These are phyloP conservation scores for Lachancea meyersii DNA, from an alignment of 805 yeast genomes.

Conservation along the genomic window DNA sequence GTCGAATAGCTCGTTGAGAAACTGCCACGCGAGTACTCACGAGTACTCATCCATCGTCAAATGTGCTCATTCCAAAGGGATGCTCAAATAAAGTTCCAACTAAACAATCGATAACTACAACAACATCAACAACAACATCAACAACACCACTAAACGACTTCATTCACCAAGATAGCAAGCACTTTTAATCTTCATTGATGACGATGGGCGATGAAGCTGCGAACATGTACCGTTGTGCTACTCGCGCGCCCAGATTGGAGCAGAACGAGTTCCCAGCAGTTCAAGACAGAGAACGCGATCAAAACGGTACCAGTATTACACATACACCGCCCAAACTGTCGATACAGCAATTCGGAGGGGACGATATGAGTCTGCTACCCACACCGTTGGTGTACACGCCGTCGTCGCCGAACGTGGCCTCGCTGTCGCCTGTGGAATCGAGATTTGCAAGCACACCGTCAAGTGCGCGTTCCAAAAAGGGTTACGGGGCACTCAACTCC, in stretches of 20 bases:
- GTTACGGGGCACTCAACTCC: slow-evolving; percentile 1
- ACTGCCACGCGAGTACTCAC: no score
- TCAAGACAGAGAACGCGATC: neutral
- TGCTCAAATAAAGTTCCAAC: no score
- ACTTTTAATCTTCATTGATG: neutral
- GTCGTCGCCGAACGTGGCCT: slow-evolving; percentile 13
- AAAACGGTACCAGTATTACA: slow-evolving; percentile 1
- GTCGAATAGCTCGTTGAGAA: no score
- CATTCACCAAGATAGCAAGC: neutral
- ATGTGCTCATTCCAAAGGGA: no score
- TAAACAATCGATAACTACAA: slow-evolving; percentile 9
- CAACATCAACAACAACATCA: neutral
- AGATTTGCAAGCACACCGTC: slow-evolving; percentile 1
- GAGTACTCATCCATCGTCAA: no score
- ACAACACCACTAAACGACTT: neutral
- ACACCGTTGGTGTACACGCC: slow-evolving; percentile 31
- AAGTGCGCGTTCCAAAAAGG: slow-evolving; percentile 4
- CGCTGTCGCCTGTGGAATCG: slow-evolving; percentile 17
- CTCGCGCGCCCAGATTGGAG: slow-evolving; percentile 17
- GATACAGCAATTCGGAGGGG: slow-evolving; percentile 21
- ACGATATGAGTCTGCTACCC: slow-evolving; percentile 24
- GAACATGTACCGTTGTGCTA: slow-evolving; percentile 1
- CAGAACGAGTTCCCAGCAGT: slow-evolving; percentile 17
- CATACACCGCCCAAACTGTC: slow-evolving; percentile 20
- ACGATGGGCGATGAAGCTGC: neutral